Conservation (phyloP, 805 yeast species). For the Maudiozyma turicensis region DNA sequence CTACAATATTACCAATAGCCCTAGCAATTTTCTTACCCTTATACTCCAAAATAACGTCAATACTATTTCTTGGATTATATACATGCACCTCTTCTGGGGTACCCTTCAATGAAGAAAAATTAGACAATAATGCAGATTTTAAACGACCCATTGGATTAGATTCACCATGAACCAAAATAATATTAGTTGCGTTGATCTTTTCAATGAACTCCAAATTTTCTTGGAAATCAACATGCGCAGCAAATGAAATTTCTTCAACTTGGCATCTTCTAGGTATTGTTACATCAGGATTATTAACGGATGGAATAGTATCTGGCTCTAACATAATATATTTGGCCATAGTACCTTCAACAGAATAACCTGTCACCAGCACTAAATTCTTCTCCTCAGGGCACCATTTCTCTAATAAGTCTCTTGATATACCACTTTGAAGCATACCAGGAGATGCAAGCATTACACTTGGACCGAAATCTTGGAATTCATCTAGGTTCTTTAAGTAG, state of each 20-base stretch:
- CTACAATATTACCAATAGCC: conserved; percentile 52
- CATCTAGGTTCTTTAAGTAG: conserved; percentile 68
- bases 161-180: conserved; percentile 94
- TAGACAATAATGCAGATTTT: conserved; percentile 83
- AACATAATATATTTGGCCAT: conserved; percentile 84
- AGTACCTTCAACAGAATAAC: conserved; percentile 97
- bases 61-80: conserved; percentile 87
- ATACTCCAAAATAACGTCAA: conserved; percentile 63
- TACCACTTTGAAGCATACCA: conserved; percentile 96
- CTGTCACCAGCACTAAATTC: conserved; percentile 80
- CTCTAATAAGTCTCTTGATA: conserved; percentile 82
- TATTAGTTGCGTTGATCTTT: conserved; percentile 70
- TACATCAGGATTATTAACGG: conserved; percentile 69
- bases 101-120: conserved; percentile 69
- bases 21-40: conserved; percentile 80
- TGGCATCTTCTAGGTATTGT: conserved; percentile 78
- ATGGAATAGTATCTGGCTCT: conserved; percentile 86
- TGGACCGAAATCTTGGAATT: conserved; percentile 88
- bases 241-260: conserved; percentile 92
- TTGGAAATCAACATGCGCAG: conserved; percentile 98
- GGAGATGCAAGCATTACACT: conserved; percentile 96
- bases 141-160: conserved; percentile 97
- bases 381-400: conserved; percentile 97
- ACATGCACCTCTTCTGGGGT: conserved; percentile 87
- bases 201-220: conserved; percentile 90